phyloP scores from a whole-genome alignment of 108 stramenopile species.

The Pseudonitzschia delicatissima region DNA sequence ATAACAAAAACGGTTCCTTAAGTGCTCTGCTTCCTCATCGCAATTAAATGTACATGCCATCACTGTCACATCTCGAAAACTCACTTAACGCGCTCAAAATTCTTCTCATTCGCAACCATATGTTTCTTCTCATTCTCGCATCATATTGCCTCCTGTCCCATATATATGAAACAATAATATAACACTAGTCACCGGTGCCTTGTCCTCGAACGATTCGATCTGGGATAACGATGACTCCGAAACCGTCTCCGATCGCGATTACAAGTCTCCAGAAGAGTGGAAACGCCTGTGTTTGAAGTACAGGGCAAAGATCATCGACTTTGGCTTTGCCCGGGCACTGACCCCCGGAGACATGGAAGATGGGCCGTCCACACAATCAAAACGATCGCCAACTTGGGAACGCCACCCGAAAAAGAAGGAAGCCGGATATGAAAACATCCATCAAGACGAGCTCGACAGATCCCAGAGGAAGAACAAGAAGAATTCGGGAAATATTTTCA shows the following conservation, averaged over 20 bases:
- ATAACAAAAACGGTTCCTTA: no score
- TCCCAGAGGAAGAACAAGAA: not conserved
- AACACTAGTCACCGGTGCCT: constrained; percentile 16
- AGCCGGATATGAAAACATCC: not conserved
- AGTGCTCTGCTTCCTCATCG: no score
- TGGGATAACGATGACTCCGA: constrained; percentile 16
- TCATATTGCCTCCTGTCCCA: no score
- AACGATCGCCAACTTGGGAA: not conserved
- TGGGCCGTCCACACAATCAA: no score
- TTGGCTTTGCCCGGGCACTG: constrained; percentile 74
- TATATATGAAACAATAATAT: no score
- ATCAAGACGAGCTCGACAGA: not conserved
- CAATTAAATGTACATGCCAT: no score
- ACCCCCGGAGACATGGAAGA: constrained; percentile 35
- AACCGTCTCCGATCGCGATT: not conserved
- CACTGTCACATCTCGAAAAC: no score
- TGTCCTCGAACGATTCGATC: not conserved
- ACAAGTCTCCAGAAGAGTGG: constrained; percentile 8
- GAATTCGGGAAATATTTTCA: no score
- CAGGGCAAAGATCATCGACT: constrained; percentile 62
- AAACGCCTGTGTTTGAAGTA: constrained; percentile 27
- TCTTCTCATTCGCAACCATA: not conserved
- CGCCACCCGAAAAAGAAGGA: not conserved
- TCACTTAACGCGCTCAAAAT: no score
- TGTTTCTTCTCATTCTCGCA: no score